These are phyloP conservation scores for Cyberlindnera suaveolens DNA, from an alignment of 805 yeast species.

Conservation along the genomic window DNA sequence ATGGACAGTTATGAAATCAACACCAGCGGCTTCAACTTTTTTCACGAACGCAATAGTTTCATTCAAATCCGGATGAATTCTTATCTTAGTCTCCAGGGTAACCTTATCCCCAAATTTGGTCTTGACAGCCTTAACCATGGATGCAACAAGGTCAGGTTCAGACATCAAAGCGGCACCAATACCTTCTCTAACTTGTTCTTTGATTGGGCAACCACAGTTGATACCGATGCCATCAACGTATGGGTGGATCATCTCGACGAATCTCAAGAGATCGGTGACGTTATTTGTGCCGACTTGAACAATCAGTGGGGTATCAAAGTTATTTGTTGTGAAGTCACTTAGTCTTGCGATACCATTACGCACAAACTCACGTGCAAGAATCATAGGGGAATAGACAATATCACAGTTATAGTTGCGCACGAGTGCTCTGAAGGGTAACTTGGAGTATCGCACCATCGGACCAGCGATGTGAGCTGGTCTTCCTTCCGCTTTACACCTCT, in stretches of 20 bases:
- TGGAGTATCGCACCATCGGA: slow-evolving; percentile 96
- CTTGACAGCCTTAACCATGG: slow-evolving; percentile 82
- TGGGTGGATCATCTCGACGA: slow-evolving; percentile 85
- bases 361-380: slow-evolving; percentile 90
- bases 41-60: slow-evolving; percentile 71
- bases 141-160: slow-evolving; percentile 70
- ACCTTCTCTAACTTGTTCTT: slow-evolving; percentile 91
- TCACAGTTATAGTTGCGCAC: slow-evolving; percentile 70
- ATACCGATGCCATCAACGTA: slow-evolving; percentile 91
- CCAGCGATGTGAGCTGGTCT: slow-evolving; percentile 70
- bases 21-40: slow-evolving; percentile 79
- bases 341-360: slow-evolving; percentile 74
- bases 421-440: slow-evolving; percentile 82
- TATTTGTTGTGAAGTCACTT: slow-evolving; percentile 81
- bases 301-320: slow-evolving; percentile 60
- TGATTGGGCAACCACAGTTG: slow-evolving; percentile 97
- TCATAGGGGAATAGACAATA: slow-evolving; percentile 94
- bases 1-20: slow-evolving; percentile 89
- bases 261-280: slow-evolving; percentile 70
- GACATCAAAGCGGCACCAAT: slow-evolving; percentile 95
- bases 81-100: slow-evolving; percentile 85
- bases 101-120: slow-evolving; percentile 61
- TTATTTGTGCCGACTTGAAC: slow-evolving; percentile 91
- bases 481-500: slow-evolving; percentile 37
- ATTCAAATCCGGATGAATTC: slow-evolving; percentile 72